A percentile compares a stretch with the other conserved stretches of the same genome.
These are phyloP conservation scores for Wickerhamomyces silvicola DNA, from an alignment of 805 yeast genomes.

Conservation along the genomic window DNA sequence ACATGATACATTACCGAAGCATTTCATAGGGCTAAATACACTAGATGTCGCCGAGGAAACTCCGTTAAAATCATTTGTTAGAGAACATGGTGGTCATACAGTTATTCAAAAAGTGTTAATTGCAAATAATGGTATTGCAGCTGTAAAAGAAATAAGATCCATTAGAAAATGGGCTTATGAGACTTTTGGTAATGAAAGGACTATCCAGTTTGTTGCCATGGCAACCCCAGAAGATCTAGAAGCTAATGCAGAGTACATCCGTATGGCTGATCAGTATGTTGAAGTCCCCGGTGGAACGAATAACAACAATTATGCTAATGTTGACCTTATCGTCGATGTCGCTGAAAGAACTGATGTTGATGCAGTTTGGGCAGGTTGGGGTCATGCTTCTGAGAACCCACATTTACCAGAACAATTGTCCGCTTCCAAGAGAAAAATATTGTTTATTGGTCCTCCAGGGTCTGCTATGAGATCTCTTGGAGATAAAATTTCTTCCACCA, in stretches of 20 bases:
- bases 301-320: conserved; percentile 97
- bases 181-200: conserved; percentile 94
- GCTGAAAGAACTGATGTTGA: conserved; percentile 96
- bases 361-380: conserved; percentile 99
- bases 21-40: conserved; percentile 80
- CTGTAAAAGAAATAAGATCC: conserved; percentile 96
- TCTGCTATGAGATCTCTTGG: conserved; percentile 99
- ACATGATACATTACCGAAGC: conserved; percentile 47
- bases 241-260: conserved; percentile 94
- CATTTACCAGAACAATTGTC: conserved; percentile 88
- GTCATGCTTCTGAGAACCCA: conserved; percentile 99
- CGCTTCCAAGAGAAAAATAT: conserved; percentile 80
- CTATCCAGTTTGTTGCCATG: conserved; percentile 94
- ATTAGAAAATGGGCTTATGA: conserved; percentile 99
- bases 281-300: conserved; percentile 99
- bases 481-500: conserved; percentile 95
- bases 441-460: conserved; percentile 98
- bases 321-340: conserved; percentile 90
- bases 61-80: conserved; percentile 75
- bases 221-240: conserved; percentile 99
- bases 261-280: conserved; percentile 98
- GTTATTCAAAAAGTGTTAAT: conserved; percentile 83
- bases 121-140: conserved; percentile 99
- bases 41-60: conserved; percentile 73
- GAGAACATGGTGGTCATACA: conserved; percentile 87